Evolutionary conservation across 2,329 filamentous ascomycete species (phyloP).

Genomic region (Talaromyces sp.): DNA sequence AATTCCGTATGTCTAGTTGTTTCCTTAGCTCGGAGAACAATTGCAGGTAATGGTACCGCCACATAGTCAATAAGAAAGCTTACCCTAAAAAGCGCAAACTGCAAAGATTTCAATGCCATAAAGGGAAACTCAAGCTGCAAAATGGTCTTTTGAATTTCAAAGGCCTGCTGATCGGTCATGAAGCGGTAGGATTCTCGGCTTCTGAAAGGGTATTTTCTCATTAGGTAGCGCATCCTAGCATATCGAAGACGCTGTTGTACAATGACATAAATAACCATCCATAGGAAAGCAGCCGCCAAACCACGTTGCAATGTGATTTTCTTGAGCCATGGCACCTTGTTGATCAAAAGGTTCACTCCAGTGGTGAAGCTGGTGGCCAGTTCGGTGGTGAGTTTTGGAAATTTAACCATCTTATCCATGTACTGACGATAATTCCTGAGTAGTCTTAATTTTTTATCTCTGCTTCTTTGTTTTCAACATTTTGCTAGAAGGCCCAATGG

Average conservation of each 20-base stretch:
- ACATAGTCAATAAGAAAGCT: constrained; percentile 5
- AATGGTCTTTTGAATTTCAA: constrained; percentile 46
- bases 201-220: constrained; percentile 29
- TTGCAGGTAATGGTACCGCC: neutral
- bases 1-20: constrained; percentile 53
- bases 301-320: neutral
- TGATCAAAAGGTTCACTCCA: neutral
- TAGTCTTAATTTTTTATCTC: neutral
- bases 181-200: constrained; percentile 44
- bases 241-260: constrained; percentile 1
- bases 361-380: neutral
- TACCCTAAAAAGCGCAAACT: constrained; percentile 59
- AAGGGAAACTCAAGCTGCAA: constrained; percentile 55
- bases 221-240: constrained; percentile 1
- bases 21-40: neutral
- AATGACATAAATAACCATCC: neutral
- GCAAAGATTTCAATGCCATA: constrained; percentile 48
- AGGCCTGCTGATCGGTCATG: constrained; percentile 56
- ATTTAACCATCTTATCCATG: neutral
- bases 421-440: neutral
- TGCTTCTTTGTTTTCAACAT: neutral
- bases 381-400: neutral
- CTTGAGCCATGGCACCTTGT: neutral
- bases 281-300: neutral
- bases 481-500: neutral